These are phyloP conservation scores for Davidsoniella eucalypti DNA, from an alignment of 2,329 filamentous ascomycete genomes.

Conservation along the genomic window DNA sequence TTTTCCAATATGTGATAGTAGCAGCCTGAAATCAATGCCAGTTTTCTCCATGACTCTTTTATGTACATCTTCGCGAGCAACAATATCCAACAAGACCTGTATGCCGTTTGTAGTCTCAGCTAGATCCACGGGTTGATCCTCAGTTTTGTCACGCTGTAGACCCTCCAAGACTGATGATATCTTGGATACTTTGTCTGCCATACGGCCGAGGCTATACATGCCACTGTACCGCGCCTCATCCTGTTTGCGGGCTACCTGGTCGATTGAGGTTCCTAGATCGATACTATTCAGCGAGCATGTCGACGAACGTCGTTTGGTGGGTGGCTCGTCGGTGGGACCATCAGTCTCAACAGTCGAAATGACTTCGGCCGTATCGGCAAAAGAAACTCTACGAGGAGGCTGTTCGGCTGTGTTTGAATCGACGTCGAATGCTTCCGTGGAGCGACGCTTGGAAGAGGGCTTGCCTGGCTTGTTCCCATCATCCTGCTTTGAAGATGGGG, in stretches of 20 bases:
- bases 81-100: not conserved
- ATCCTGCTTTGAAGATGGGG: too few relatives aligned
- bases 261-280: not conserved
- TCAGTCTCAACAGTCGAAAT: too few relatives aligned
- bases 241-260: not conserved
- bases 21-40: not conserved
- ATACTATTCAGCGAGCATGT: not conserved
- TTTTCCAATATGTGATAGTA: not conserved
- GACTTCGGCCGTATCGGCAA: too few relatives aligned
- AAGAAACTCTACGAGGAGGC: too few relatives aligned
- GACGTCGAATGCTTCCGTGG: too few relatives aligned
- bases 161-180: not conserved
- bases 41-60: not conserved
- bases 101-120: not conserved
- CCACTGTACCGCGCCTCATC: not conserved
- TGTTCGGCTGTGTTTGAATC: too few relatives aligned
- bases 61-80: not conserved
- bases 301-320: not conserved
- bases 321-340: not conserved
- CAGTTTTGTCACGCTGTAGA: too few relatives aligned
- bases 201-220: not conserved
- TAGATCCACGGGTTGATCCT: too few relatives aligned
- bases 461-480: too few relatives aligned
- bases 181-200: not conserved
- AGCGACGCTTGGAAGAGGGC: too few relatives aligned